phyloP scores from a whole-genome alignment of 331 rosid species.

The Spiraea crenata region DNA sequence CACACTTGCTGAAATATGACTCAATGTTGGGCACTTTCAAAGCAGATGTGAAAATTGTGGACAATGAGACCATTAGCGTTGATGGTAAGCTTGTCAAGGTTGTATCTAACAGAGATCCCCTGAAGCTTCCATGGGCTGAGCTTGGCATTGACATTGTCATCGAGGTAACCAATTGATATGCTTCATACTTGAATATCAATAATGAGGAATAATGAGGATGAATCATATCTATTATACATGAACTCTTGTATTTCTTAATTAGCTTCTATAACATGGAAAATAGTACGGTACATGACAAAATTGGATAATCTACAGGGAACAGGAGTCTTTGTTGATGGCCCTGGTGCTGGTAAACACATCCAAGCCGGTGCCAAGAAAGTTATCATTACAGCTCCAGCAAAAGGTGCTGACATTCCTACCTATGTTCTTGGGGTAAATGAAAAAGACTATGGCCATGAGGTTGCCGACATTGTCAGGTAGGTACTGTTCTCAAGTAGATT shows the following conservation, averaged over 20 bases:
- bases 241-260: not conserved
- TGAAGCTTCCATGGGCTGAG: constrained; percentile 96
- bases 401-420: constrained; percentile 98
- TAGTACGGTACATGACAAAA: not conserved
- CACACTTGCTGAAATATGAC: constrained; percentile 91
- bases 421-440: constrained; percentile 92
- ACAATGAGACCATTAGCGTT: constrained; percentile 67
- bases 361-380: constrained; percentile 99
- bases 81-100: constrained; percentile 95
- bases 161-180: constrained; percentile 49
- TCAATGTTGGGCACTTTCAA: constrained; percentile 93
- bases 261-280: not conserved
- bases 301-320: constrained; percentile 66
- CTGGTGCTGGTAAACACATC: constrained; percentile 97
- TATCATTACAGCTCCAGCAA: constrained; percentile 97
- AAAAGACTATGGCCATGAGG: constrained; percentile 63
- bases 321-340: constrained; percentile 98
- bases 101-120: constrained; percentile 89
- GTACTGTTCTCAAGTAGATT: constrained; percentile 5
- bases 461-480: constrained; percentile 77
- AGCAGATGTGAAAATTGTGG: constrained; percentile 75
- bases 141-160: constrained; percentile 97
- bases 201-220: not conserved
- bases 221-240: not conserved
- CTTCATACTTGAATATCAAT: not conserved